Conservation (phyloP, 352 stramenopile genomes). For the Ophiocytium majus region DNA sequence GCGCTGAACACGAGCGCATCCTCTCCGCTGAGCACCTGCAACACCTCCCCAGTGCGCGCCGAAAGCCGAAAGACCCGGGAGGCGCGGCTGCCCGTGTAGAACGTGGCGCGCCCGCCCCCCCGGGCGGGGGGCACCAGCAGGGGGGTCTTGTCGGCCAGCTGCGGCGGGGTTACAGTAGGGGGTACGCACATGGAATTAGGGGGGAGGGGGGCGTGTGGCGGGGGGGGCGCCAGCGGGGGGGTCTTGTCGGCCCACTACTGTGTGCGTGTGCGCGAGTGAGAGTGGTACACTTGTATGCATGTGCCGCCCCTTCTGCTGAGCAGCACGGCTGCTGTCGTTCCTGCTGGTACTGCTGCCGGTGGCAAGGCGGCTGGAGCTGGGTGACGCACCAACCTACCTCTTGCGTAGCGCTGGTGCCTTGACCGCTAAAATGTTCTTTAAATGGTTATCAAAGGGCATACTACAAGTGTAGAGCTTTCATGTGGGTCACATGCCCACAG, state of each 20-base stretch:
- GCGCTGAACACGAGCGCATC: conserved; percentile 27
- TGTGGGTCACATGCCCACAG: background rate
- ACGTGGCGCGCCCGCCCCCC: conserved; percentile 26
- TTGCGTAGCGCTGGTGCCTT: background rate
- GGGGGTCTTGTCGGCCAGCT: conserved; percentile 50
- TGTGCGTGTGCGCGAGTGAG: background rate
- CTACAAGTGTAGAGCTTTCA: too few relatives aligned
- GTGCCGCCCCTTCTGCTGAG: background rate
- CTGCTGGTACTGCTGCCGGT: too few relatives aligned
- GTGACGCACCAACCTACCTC: background rate
- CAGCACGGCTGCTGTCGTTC: background rate
- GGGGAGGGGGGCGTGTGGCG: background rate
- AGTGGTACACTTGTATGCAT: background rate
- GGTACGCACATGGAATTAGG: background rate
- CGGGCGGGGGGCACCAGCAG: too few relatives aligned
- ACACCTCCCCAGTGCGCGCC: conserved; percentile 43
- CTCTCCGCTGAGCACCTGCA: conserved; percentile 39
- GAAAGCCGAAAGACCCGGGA: conserved; percentile 46
- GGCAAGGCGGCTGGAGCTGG: background rate
- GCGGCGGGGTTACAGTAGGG: background rate
- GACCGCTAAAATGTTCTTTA: too few relatives aligned
- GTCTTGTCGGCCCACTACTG: too few relatives aligned
- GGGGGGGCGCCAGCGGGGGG: background rate
- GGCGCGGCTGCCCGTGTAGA: conserved; percentile 52
- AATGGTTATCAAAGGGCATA: too few relatives aligned